Evolutionary conservation across 495 filamentous ascomycete species (phyloP), one percentile per base, ranked within the genome.

Genomic region (Chaetomidium leptoderma): DNA sequence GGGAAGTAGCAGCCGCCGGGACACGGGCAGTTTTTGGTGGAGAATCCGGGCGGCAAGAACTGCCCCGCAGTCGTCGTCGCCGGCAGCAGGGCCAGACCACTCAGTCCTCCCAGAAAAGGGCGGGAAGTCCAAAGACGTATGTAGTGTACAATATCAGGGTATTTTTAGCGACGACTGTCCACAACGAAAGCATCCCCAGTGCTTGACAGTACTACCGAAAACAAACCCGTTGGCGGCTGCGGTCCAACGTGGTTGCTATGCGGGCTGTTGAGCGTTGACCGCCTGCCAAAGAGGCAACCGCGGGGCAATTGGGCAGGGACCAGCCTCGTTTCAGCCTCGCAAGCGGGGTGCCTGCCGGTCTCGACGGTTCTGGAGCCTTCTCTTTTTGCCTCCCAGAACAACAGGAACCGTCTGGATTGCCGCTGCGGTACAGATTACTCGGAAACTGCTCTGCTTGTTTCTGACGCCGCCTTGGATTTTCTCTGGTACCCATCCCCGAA

Each of bases 271-370:
- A 14, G 5, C 6, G 39, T 37, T 26, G 40, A 47, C 56, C 27
- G 23, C 50, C 50, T 36, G 16, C 35, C 19, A 23, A 43, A 36
- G 43, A 24, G 43, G 30, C 24, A 43, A 57, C 27, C 33, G 48
- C 60, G 50, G 53, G 50, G 55, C 51, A 58, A 26, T 10, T 29
- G 44, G 19, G 55, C 63, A 61, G 43, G 63, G 60, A 58, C 14
- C 55, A 68, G 65, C 65, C 63, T 68, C 63, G 65, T 68, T 59
- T 65, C 65, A 68, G 65, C 65, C 65, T 68, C 61, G 65, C 57
- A 55, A 44, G 58, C 26, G 56, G 56, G 56, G 55, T 40, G n/a
- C 4, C 24, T 29, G n/a, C n/a, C n/a, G 29, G 50, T 29, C 52
- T 35, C 8, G 56, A 55, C 49, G 19, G 14, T 62, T 64, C 63